A percentile compares a stretch with the other conserved stretches of the same genome.
phyloP scores from a whole-genome alignment of 148 eudicot genomes.

The Bassia scoparia region DNA sequence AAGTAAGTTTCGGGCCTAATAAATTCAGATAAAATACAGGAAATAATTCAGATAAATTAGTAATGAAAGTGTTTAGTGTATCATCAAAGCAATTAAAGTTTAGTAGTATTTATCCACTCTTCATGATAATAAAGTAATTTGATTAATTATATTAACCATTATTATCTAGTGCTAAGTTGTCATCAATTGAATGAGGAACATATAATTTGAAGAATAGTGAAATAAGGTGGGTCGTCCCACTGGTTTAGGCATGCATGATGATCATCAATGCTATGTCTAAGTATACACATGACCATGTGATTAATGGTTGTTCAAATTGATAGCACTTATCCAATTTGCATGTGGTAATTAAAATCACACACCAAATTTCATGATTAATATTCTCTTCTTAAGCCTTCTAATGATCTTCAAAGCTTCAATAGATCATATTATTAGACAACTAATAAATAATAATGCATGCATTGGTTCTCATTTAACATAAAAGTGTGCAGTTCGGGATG shows the following conservation, averaged over 20 bases:
- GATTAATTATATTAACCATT: no score
- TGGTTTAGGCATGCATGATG: neutral
- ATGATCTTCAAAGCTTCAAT: neutral
- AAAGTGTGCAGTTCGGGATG: no score
- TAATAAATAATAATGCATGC: neutral
- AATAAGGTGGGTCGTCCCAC: conserved; percentile 1
- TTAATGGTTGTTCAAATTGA: conserved; percentile 18
- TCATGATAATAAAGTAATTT: no score
- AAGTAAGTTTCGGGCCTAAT: no score
- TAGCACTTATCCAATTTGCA: conserved; percentile 20
- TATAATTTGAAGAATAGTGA: neutral
- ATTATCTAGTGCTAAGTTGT: conserved; percentile 18
- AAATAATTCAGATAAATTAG: no score
- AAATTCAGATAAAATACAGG: no score
- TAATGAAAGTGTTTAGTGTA: no score
- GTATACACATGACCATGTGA: conserved; percentile 25
- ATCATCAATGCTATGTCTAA: conserved; percentile 15
- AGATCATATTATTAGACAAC: no score
- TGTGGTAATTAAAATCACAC: neutral
- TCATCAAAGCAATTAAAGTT: no score
- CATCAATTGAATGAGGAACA: neutral
- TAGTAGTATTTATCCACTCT: no score
- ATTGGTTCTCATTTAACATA: neutral
- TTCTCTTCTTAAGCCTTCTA: neutral
- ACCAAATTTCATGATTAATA: neutral